Conservation (phyloP, 2,329 filamentous ascomycete species). For the Colletotrichum horii region DNA sequence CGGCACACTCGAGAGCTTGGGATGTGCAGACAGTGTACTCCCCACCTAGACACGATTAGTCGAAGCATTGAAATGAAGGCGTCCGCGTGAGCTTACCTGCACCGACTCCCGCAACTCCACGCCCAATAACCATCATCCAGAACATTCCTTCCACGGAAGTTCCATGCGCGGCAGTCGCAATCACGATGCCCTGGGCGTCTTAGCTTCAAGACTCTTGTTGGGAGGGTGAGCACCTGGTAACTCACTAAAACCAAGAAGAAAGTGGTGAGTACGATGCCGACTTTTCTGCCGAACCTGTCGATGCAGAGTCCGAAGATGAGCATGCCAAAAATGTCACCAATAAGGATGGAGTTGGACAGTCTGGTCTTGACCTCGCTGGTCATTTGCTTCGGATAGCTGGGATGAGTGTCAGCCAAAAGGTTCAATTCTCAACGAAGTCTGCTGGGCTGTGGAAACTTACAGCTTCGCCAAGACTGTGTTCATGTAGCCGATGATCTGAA, state of each 20-base stretch:
- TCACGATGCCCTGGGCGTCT: constrained; percentile 36
- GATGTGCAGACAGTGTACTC: constrained; percentile 34
- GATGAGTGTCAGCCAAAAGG: background rate
- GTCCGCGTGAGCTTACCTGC: constrained; percentile 33
- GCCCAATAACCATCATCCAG: constrained; percentile 55
- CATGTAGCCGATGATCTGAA: constrained; percentile 37
- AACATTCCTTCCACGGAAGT: constrained; percentile 49
- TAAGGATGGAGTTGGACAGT: constrained; percentile 42
- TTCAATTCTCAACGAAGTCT: accelerated
- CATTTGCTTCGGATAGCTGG: constrained; percentile 31
- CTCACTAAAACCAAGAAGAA: constrained; percentile 44
- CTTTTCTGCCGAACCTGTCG: constrained; percentile 50
- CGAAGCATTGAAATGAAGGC: background rate
- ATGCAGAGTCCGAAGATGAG: constrained; percentile 45
- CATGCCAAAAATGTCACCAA: constrained; percentile 47
- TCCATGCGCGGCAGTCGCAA: constrained; percentile 49
- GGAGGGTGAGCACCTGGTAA: accelerated
- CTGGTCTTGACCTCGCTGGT: constrained; percentile 39
- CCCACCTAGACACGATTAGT: constrained; percentile 19
- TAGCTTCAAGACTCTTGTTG: accelerated
- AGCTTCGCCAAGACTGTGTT: constrained; percentile 33
- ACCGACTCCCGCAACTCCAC: constrained; percentile 53
- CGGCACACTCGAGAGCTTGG: constrained; percentile 31
- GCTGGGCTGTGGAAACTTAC: background rate
- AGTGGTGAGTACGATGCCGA: constrained; percentile 49